phyloP scores from a whole-genome alignment of 2,329 filamentous ascomycete genomes.

The Calonectria pseudoreteaudii region DNA sequence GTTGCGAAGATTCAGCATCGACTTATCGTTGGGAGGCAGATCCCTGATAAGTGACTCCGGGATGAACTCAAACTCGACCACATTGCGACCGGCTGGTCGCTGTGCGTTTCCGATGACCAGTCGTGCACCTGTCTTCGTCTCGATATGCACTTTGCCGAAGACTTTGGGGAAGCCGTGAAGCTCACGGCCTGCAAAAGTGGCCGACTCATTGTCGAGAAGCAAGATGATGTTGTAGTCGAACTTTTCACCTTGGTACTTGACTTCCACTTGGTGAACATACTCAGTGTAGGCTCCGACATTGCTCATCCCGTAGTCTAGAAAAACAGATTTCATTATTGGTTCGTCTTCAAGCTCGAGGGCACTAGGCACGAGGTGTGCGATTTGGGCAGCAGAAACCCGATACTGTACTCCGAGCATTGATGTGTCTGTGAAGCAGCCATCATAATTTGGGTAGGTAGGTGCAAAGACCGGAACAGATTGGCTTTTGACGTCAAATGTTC shows the following conservation, averaged over 20 bases:
- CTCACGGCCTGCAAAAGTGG: constrained; percentile 20
- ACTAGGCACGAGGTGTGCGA: constrained; percentile 15
- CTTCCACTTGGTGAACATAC: constrained; percentile 24
- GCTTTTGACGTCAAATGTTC: constrained; percentile 13
- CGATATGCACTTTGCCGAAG: constrained; percentile 14
- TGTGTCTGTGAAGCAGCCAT: constrained; percentile 8
- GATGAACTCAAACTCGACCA: constrained; percentile 25
- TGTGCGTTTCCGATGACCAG: constrained; percentile 16
- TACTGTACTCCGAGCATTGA: constrained; percentile 21
- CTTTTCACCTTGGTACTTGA: constrained; percentile 21
- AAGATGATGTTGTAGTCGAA: constrained; percentile 20
- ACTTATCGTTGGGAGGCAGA: constrained; percentile 15
- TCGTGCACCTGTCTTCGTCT: constrained; percentile 12
- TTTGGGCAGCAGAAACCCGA: constrained; percentile 22
- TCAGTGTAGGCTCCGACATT: constrained; percentile 17
- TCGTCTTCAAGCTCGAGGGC: constrained; percentile 23
- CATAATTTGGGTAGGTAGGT: constrained; percentile 17
- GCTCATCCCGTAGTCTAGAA: constrained; percentile 21
- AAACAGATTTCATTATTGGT: constrained; percentile 17
- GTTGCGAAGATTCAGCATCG: constrained; percentile 23
- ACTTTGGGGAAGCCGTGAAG: constrained; percentile 23
- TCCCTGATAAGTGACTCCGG: constrained; percentile 10
- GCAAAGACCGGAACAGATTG: constrained; percentile 21
- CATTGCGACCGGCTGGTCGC: constrained; percentile 11
- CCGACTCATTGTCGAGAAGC: constrained; percentile 24